Evolutionary conservation across 306 rosid genomes (phyloP), one percentile per base, ranked within the genome.

Genomic region (Luffa aegyptiaca): DNA sequence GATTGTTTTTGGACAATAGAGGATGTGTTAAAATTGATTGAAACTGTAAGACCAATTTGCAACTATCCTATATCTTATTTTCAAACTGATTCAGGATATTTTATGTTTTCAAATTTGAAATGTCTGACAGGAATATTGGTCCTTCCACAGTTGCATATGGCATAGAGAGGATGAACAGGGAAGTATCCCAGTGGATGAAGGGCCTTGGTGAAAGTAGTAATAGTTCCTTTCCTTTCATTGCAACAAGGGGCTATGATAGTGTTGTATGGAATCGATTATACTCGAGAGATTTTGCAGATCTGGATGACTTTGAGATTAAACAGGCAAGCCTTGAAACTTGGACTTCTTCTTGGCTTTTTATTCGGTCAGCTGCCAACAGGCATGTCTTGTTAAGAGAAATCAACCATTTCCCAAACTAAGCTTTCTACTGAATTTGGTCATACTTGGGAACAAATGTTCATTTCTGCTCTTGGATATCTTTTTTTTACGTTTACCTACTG

Each of bases 191-290:
- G 62, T 95, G 97, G 97, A 93, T 91, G 99, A 87, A 82, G 89
- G 90, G 97, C 68, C 87, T 84, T 51, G 78, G 75, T 79, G 87
- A 83, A 82, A 84, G 71, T 53, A 87, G 84, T 61, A 78, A 58
- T 35, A 70, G 53, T 80, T 80, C 83, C 69, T 65, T 87, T 11
- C 99, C 97, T 85, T 93, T 93, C 80, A 86, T 93, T 31, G 99
- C 99, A 51, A 91, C 97, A 7, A 89, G 89, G 82, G 99, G 99
- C 53, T 93, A 91, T 79, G 97, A 95, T 74, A 91, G 99, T 31
- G 92, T 95, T 56, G 99, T 95, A 78, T 95, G 99, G 97, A 95
- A 93, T 71, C 97, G 97, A 63, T 86, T 95, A 74, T 93, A 91
- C 89, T 95, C 99, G 0, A 91, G 96, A 77, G 99, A 95, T 77